Conservation (phyloP, 306 rosid genomes). For the Lathyrus sativus region DNA sequence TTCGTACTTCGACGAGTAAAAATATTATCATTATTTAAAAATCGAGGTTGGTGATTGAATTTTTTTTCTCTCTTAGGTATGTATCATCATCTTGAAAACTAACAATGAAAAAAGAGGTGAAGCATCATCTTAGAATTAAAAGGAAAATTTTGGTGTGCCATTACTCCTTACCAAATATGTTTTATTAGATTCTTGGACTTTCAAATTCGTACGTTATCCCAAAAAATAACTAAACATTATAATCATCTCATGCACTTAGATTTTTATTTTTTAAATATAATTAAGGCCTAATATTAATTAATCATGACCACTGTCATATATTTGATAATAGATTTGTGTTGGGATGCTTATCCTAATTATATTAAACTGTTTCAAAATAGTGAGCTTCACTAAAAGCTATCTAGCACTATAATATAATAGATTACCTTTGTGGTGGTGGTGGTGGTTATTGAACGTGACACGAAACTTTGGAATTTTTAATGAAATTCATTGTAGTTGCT, state of each 20-base stretch:
- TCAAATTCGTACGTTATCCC: constrained; percentile 3
- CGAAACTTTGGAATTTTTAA: constrained; percentile 10
- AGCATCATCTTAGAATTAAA: background rate
- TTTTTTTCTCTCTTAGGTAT: too few species aligned
- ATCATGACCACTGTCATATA: constrained; percentile 26
- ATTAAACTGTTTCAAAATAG: constrained; percentile 24
- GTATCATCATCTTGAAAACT: constrained; percentile 16
- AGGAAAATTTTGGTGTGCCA: constrained; percentile 12
- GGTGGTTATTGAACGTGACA: constrained; percentile 44
- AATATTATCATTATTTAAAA: too few species aligned
- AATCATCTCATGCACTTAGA: background rate
- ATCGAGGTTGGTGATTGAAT: too few species aligned
- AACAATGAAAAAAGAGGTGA: background rate
- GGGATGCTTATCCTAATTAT: constrained; percentile 34
- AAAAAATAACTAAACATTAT: background rate
- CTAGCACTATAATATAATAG: constrained; percentile 8
- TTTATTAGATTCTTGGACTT: constrained; percentile 33
- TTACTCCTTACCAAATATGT: background rate
- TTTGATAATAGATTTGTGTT: constrained; percentile 23
- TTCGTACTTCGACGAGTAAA: too few species aligned
- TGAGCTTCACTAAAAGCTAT: constrained; percentile 30
- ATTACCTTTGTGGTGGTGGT: constrained; percentile 41
- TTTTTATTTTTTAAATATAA: background rate
- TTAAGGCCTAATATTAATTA: constrained; percentile 21
- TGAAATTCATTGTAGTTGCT: constrained; percentile 28